Evolutionary conservation across 2,329 filamentous ascomycete genomes (phyloP), one percentile per base, ranked within the genome.

Genomic region (Microcera coccophila): DNA sequence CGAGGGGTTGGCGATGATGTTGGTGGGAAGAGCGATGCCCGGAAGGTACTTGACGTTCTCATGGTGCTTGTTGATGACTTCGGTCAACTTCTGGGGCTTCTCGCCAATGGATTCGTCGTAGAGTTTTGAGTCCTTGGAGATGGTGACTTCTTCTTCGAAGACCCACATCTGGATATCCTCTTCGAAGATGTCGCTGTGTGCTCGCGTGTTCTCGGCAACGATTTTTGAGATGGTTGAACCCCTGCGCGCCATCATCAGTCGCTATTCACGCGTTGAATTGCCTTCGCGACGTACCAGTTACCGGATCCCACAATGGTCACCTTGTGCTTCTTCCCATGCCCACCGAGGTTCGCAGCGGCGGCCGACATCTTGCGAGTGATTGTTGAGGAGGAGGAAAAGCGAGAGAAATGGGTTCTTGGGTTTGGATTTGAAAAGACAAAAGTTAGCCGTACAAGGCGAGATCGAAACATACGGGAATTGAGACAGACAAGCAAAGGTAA

Each of bases 31-130:
- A 22, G 77, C 72, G 62, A 98, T 87, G 58, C 82, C 82, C n/a
- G 91, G 89, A 9, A 98, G 85, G 71, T 98, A 98, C 70, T 97
- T 98, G 72, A 95, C 78, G 68, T 98, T 98, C 73, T 98, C 93
- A 71, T 97, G 90, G 60, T 86, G 71, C 34, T 76, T 79, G 74
- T 98, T 98, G 79, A 98, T 95, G 57, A 98, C 70, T 39, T 81
- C 68, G 7, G 93, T 95, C 65, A 98, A 83, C 71, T 95, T 95
- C 66, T 93, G 87, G 3, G 85, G 80, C 50, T 81, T 74, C 50
- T 80, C 76, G 60, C 78, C 77, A 28, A 78, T 74, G 45, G 75
- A 69, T 16, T 77, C 61, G 57, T 86, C 76, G 74, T 89, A 90
- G 69, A 89, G 78, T 54, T 80, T 81, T 37, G 87, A 91, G 50